phyloP scores from a whole-genome alignment of 2,329 filamentous ascomycete species.

The Alternaria tenuissima region DNA sequence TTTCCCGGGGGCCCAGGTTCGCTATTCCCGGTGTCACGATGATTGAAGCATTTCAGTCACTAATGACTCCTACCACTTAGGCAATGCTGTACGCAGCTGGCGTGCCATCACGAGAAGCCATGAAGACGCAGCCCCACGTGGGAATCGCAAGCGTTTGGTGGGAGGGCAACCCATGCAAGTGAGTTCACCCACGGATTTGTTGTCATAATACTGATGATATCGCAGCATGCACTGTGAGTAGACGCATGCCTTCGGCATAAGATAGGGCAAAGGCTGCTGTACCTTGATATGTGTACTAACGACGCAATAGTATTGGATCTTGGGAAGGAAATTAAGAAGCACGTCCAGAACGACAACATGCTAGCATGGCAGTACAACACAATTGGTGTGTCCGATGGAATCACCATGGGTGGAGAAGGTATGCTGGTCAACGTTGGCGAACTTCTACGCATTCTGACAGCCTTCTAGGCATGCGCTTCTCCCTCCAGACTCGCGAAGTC shows the following conservation, averaged over 20 bases:
- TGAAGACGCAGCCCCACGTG: conserved; percentile 91
- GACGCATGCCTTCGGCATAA: conserved; percentile 7
- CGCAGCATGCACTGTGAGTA: conserved; percentile 60
- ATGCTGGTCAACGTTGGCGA: conserved; percentile 1
- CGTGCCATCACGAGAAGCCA: conserved; percentile 80
- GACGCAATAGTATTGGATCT: conserved; percentile 75
- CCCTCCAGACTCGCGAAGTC: conserved; percentile 86
- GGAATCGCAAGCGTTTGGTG: conserved; percentile 94
- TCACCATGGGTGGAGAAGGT: conserved; percentile 96
- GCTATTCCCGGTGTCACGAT: conserved; percentile 14
- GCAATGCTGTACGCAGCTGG: conserved; percentile 96
- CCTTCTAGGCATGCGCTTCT: conserved; percentile 86
- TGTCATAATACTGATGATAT: conserved; percentile 31
- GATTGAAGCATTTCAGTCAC: conserved; percentile 4
- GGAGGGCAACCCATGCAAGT: conserved; percentile 98
- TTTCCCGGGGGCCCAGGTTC: conserved; percentile 87
- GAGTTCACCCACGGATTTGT: conserved; percentile 50
- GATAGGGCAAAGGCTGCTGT: conserved; percentile 12
- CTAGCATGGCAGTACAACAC: conserved; percentile 95
- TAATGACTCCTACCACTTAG: conserved; percentile 54
- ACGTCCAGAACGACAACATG: conserved; percentile 83
- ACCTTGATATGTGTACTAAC: conserved; percentile 28
- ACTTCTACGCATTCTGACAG: conserved; percentile 1
- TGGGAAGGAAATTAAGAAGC: conserved; percentile 84
- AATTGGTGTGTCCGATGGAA: conserved; percentile 87